Base-by-base conservation (phyloP, 2,329 filamentous ascomycete genomes). In the Aureobasidium pullulans region DNA sequence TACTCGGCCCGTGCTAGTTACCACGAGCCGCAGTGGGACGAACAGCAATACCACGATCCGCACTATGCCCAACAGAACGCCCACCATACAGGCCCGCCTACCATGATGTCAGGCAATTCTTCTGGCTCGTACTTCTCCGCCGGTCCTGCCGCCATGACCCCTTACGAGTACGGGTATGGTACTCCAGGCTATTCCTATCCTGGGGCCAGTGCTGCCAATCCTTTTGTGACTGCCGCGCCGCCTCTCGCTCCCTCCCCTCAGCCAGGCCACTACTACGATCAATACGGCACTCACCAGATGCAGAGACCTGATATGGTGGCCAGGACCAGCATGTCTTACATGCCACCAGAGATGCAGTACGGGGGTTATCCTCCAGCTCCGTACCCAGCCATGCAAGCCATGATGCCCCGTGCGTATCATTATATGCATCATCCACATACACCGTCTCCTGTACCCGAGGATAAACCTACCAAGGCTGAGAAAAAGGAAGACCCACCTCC, bases 81-180 rank as follows among this genome's bases (percentile, higher is more conserved):
- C 3, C 66, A 69, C n/a, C 70, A 68, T 60, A 71, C 69, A 23
- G 73, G 73, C 66, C 69, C 71, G 16, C 71, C 71, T 2, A 74
- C 71, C 50, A 65, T 70, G 63, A 68, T 75, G 65, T 75, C 73
- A 6, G 40, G 52, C 36, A 40, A 43, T 4, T n/a, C 54, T 34
- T 57, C 52, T n/a, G 13, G 28, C n/a, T 44, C 52, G 29, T 40
- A 57, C 4, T 57, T 36, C 32, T 31, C 42, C 48, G 48, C 29
- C 19, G 37, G 37, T 52, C 44, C 31, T 19, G 39, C 39, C 6
- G 47, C 43, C 0, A 47, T 43, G 43, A 28, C 47, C 9, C 32
- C 16, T 32, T 59, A 54, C 46, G 42, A 66, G 66, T 13, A 57
- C 23, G 23, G 23, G 23, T 23, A 23, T 23, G 23, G 23, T 23